A percentile compares a stretch with the other conserved stretches of the same genome.
Conservation (phyloP, 106 monocot genomes). For the Phalaenopsis equestris region DNA sequence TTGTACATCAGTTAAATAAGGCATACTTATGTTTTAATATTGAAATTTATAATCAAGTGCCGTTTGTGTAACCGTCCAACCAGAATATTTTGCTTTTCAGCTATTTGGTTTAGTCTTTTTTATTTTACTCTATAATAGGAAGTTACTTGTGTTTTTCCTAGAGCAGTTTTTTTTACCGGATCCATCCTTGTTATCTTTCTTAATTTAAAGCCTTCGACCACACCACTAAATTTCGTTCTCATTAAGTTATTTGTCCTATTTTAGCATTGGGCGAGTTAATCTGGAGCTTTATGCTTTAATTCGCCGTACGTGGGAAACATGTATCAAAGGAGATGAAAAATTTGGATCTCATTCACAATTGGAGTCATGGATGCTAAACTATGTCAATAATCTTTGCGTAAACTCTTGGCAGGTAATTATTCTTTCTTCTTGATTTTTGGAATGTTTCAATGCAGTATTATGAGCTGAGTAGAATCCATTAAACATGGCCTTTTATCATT, state of each 20-base stretch:
- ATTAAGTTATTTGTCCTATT: slow-evolving; percentile 8
- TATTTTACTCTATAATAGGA: background rate
- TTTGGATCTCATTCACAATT: slow-evolving; percentile 28
- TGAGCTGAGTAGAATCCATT: background rate
- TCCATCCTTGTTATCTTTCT: background rate
- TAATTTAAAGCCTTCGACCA: background rate
- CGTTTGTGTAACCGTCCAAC: background rate
- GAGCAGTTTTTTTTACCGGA: background rate
- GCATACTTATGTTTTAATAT: background rate
- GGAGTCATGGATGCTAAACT: slow-evolving; percentile 74
- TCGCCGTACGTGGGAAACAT: slow-evolving; percentile 61
- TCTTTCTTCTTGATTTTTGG: background rate
- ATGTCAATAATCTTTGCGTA: slow-evolving; percentile 64
- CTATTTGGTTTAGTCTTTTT: background rate
- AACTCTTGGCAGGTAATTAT: slow-evolving; percentile 87
- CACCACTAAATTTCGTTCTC: background rate
- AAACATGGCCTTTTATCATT: background rate
- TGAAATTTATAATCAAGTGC: background rate
- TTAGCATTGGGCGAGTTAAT: slow-evolving; percentile 91
- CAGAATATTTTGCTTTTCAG: background rate
- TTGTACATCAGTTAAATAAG: background rate
- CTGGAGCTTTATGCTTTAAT: slow-evolving; percentile 83
- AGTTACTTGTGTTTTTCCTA: background rate
- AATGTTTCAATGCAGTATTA: background rate
- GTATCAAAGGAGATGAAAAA: slow-evolving; percentile 6